Percentiles rank a stretch among this genome's conserved stretches.
Conservation (phyloP, 1,139 yeast genomes). For the Candida sp. region DNA sequence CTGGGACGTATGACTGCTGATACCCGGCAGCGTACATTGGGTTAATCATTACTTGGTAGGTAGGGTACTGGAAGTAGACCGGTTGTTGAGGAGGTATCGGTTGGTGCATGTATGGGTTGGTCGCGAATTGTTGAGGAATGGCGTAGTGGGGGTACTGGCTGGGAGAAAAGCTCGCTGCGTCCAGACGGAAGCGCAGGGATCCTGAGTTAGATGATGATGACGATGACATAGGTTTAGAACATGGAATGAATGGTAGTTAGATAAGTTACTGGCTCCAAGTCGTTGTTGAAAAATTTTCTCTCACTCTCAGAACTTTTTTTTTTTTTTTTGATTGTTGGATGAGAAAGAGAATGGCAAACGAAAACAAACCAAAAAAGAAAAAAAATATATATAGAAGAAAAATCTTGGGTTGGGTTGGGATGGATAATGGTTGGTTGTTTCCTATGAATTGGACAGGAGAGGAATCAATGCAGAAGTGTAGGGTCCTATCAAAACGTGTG, state of each 20-base stretch:
- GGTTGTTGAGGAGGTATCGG: slow-evolving; percentile 24
- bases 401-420: not conserved
- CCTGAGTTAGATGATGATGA: slow-evolving; percentile 27
- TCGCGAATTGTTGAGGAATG: slow-evolving; percentile 22
- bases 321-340: slow-evolving; percentile 8
- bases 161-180: slow-evolving; percentile 47
- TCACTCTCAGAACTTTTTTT: not conserved
- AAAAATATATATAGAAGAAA: not conserved
- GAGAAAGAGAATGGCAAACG: slow-evolving; percentile 6
- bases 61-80: slow-evolving; percentile 20
- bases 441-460: not conserved
- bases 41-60: slow-evolving; percentile 18
- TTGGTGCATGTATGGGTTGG: slow-evolving; percentile 20
- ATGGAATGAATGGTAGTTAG: slow-evolving; percentile 9
- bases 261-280: not conserved
- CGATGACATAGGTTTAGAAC: slow-evolving; percentile 21
- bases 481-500: too few species aligned
- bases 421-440: not conserved
- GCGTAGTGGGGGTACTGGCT: slow-evolving; percentile 20
- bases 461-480: too few species aligned
- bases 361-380: not conserved
- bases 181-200: slow-evolving; percentile 45
- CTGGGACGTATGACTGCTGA: slow-evolving; percentile 6
- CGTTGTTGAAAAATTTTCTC: slow-evolving; percentile 2
- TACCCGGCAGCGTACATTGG: slow-evolving; percentile 13